A percentile compares a stretch with the other conserved stretches of the same genome.
These are phyloP conservation scores for Cladophialophora yegresii DNA, from an alignment of 2,329 filamentous ascomycete species.

Conservation along the genomic window DNA sequence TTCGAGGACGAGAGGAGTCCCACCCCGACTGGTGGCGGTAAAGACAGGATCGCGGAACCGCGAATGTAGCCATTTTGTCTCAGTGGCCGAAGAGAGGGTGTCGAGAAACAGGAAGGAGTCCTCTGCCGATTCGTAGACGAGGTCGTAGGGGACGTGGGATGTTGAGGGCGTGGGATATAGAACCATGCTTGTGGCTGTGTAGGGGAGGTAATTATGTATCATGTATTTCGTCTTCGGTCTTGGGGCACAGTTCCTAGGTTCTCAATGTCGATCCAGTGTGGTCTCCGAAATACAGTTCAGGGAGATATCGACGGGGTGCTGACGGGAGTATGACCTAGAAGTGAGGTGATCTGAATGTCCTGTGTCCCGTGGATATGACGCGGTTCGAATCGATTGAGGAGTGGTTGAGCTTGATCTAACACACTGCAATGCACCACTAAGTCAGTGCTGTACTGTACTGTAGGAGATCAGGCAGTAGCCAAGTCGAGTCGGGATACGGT, in stretches of 20 bases:
- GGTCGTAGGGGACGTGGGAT: slow-evolving; percentile 82
- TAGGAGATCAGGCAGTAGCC: background rate
- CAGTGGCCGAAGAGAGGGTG: slow-evolving; percentile 72
- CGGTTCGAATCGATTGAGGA: too few relatives aligned
- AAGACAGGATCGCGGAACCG: slow-evolving; percentile 55
- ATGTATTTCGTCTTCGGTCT: too few relatives aligned
- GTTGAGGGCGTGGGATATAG: slow-evolving; percentile 93
- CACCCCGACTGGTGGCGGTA: background rate
- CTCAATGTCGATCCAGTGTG: too few relatives aligned
- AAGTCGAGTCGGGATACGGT: background rate
- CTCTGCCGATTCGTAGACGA: slow-evolving; percentile 92
- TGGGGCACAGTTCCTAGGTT: too few relatives aligned
- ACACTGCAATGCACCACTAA: background rate
- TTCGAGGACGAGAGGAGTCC: slow-evolving; percentile 71
- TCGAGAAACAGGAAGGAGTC: slow-evolving; percentile 94
- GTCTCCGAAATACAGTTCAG: too few relatives aligned
- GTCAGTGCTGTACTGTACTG: background rate
- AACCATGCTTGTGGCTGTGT: too few relatives aligned
- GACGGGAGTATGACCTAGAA: background rate
- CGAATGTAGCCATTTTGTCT: slow-evolving; percentile 67
- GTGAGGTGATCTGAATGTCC: background rate
- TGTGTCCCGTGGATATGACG: background rate
- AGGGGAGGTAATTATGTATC: too few relatives aligned
- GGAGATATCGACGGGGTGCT: background rate
- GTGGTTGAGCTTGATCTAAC: background rate